Evolutionary conservation across 1,284 basidiomycete species (phyloP).

Genomic region (Malassezia obtusa): DNA sequence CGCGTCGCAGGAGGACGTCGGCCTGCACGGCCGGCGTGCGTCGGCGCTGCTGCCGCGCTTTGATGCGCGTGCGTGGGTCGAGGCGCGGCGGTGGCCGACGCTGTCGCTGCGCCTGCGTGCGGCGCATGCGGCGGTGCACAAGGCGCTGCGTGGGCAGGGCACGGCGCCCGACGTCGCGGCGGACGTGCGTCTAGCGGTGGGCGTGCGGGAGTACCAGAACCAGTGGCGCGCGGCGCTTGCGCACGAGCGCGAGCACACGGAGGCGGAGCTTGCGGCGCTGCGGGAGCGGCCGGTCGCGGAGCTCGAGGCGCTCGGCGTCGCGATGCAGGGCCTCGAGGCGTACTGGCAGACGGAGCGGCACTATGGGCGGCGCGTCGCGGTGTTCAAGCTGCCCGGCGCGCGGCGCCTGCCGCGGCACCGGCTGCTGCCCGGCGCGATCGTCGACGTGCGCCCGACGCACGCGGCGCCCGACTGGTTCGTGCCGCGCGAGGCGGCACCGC

Average conservation of each 20-base stretch:
- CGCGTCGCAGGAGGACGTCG: constrained; percentile 9
- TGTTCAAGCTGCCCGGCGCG: constrained; percentile 34
- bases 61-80: constrained; percentile 1
- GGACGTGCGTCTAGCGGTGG: no score
- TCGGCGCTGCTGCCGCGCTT: constrained; percentile 1
- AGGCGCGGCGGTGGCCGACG: constrained; percentile 5
- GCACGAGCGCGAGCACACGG: constrained; percentile 25
- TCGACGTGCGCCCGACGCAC: constrained; percentile 24
- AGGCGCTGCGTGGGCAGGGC: background rate
- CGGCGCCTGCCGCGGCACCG: constrained; percentile 26
- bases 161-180: background rate
- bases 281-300: constrained; percentile 26
- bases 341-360: constrained; percentile 37
- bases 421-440: constrained; percentile 27
- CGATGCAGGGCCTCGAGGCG: constrained; percentile 32
- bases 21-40: constrained; percentile 7
- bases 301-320: constrained; percentile 26
- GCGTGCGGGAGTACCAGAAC: constrained; percentile 20
- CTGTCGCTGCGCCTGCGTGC: constrained; percentile 7
- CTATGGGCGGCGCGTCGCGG: constrained; percentile 31
- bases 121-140: constrained; percentile 4
- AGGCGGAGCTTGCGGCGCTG: constrained; percentile 24
- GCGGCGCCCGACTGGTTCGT: constrained; percentile 1
- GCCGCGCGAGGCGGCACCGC: background rate
- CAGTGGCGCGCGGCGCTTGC: constrained; percentile 27